Conservation (phyloP, 2,329 filamentous ascomycete genomes). For the Fusarium sp. region DNA sequence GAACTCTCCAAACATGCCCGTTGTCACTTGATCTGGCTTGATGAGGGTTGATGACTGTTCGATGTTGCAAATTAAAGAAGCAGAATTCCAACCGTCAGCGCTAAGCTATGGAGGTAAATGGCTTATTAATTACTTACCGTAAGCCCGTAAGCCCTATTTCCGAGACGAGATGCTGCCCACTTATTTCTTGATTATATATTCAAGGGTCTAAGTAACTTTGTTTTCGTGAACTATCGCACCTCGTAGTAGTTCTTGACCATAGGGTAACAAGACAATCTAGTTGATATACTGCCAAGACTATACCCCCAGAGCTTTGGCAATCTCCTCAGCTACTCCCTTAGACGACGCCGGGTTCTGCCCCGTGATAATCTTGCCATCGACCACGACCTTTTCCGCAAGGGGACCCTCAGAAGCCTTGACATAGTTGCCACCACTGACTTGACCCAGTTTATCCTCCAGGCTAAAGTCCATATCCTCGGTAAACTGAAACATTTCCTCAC, state of each 20-base stretch:
- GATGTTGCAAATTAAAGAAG: background rate
- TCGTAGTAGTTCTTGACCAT: background rate
- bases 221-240: background rate
- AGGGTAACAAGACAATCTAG: background rate
- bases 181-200: background rate
- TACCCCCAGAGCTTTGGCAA: conserved; percentile 43
- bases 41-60: background rate
- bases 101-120: background rate
- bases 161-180: background rate
- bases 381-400: conserved; percentile 59
- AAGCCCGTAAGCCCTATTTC: background rate
- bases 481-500: conserved; percentile 58
- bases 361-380: conserved; percentile 62
- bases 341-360: conserved; percentile 67
- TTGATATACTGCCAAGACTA: background rate
- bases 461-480: conserved; percentile 66
- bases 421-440: conserved; percentile 62
- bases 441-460: conserved; percentile 44
- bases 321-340: conserved; percentile 58
- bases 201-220: background rate
- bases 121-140: background rate
- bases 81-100: background rate
- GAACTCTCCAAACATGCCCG: background rate
- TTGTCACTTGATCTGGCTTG: background rate
- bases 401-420: conserved; percentile 60